Conservation (phyloP, 305 asterid genomes). For the Fraxinus sp. region DNA sequence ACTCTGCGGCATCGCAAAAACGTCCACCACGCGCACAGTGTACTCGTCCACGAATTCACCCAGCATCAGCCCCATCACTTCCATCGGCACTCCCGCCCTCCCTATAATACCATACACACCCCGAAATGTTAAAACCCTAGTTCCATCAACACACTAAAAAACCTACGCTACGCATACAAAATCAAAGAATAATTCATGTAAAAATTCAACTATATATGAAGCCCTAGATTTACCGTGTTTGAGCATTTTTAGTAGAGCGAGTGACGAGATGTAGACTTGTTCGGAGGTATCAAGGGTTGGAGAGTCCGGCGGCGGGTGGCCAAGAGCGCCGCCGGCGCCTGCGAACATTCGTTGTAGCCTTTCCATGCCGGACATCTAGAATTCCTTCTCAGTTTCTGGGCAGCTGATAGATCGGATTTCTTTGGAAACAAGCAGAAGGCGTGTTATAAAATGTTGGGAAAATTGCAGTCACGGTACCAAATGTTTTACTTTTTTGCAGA, state of each 20-base stretch:
- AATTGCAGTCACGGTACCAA: too few species aligned
- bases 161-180: neutral
- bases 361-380: constrained; percentile 70
- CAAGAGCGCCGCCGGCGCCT: constrained; percentile 89
- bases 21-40: constrained; percentile 93
- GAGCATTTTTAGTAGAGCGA: constrained; percentile 93
- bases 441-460: too few species aligned
- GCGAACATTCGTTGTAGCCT: constrained; percentile 93
- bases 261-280: constrained; percentile 94
- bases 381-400: neutral
- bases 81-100: constrained; percentile 98
- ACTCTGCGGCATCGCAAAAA: constrained; percentile 98
- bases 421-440: neutral
- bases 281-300: constrained; percentile 91
- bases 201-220: constrained; percentile 9
- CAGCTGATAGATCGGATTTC: neutral
- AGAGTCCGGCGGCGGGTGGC: constrained; percentile 92
- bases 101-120: constrained; percentile 36
- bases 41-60: constrained; percentile 98
- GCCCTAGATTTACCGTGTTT: constrained; percentile 86
- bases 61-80: constrained; percentile 96
- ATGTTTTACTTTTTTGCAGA: too few species aligned
- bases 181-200: constrained; percentile 2
- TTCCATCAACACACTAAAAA: constrained; percentile 6
- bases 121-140: constrained; percentile 17